Base-by-base conservation (phyloP, 1,284 basidiomycete genomes). In the Tetrapyrgos nigripes region DNA sequence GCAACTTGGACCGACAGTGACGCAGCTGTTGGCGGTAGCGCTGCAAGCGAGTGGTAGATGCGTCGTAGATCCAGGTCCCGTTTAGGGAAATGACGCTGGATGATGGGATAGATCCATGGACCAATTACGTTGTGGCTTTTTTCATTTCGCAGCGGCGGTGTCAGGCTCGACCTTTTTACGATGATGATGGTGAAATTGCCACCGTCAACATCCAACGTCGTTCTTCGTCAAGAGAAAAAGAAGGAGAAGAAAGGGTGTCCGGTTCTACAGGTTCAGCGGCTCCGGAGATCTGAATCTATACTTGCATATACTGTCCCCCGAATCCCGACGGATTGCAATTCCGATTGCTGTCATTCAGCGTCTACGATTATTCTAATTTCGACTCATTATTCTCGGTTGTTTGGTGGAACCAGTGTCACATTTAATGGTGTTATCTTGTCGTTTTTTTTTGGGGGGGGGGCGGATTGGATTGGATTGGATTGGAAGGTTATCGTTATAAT, bases 1-100 rank as follows among this genome's bases (percentile, higher is more conserved):
- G 75, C 69, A 43, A 63, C 62, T 51, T 79, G 79, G 79, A 64
- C 72, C 59, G 67, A 65, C 54, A 61, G 70, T 61, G 50, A 53
- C 47, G 64, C 70, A 57, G 71, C 75, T 66, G 65, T 11, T 26
- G 28, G 13, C 37, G 37, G 23, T 44, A 27, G 29, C 40, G 43
- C 48, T 9, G 24, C 14, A 14, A 53, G 23, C n/a, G 14, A 44
- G 49, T 26, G 28, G 28, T n/a, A 45, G 40, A 53, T 14, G 6
- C 29, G 19, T 8, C 37, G 28, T 51, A 33, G 26, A 40, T 40
- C 37, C 19, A 6, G 6, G 17, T n/a, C 37, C 48, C 27, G 27
- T 50, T 19, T 29, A 11, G 48, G 27, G 48, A n/a, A 29, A 26
- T 24, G 26, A 27, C 46, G 46, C 19, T 48, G 46, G 31, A 8